Base-by-base conservation (phyloP, 306 rosid genomes). In the Hippophae gyantsensis region DNA sequence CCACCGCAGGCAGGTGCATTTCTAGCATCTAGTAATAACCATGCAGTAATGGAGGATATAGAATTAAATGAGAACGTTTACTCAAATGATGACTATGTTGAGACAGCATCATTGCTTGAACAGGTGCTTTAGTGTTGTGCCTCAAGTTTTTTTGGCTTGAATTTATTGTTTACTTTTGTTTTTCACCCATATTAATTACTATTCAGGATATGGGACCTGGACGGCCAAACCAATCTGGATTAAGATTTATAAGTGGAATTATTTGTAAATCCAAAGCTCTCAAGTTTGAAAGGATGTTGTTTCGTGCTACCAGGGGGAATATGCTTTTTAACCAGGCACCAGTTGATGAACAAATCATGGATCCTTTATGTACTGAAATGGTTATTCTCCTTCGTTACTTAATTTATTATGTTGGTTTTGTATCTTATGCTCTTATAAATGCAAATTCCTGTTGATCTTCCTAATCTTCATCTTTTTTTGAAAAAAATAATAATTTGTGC, bases 261-360 rank as follows among this genome's bases (percentile, higher is more conserved):
- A 89, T 93, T 57, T 93, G 90, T 74, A 78, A 80, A 71, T 82
- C 95, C 63, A 89, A 88, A 72, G 78, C 69, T 76, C 89, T 82
- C 48, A 82, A 86, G 69, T 93, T 93, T 69, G 97, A 93, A 80
- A 89, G 99, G 82, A 89, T 93, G 87, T 54, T 93, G 74, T 89
- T 93, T 67, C 99, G 99, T 69, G 90, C 99, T 59, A 93, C 99
- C 27, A 86, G 99, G 78, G 99, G 99, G 69, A 93, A 93, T 76
- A 84, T 93, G 95, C 84, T 93, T 77, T 93, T 93, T 79, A 93
- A 93, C 73, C 99, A 86, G 68, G 95, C 95, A 47, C 71, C 85
- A 42, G 86, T 85, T 51, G 97, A 83, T 70, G 95, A 82, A 55
- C 79, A 75, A 70, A 93, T 89, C 63, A 76, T 86, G 94, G 97